These are phyloP conservation scores for Vigna hirtella DNA, from an alignment of 306 rosid genomes.

Conservation along the genomic window DNA sequence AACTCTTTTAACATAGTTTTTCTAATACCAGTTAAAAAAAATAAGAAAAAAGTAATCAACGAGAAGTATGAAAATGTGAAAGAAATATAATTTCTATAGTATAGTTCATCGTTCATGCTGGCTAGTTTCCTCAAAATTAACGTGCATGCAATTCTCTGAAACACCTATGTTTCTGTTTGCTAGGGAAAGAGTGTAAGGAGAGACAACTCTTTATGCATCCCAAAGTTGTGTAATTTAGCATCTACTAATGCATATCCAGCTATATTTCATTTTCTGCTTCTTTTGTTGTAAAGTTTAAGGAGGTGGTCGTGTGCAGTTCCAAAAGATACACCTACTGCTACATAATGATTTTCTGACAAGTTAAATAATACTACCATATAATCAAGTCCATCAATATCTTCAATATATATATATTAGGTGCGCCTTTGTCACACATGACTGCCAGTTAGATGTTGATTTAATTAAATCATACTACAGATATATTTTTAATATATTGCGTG, in stretches of 20 bases:
- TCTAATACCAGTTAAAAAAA: background rate
- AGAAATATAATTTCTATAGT: background rate
- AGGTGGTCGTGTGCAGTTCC: slow-evolving; percentile 39
- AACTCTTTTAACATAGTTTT: background rate
- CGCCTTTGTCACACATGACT: slow-evolving; percentile 41
- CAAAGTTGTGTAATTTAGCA: background rate
- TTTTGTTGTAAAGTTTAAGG: slow-evolving; percentile 33
- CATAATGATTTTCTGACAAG: slow-evolving; percentile 38
- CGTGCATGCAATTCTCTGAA: slow-evolving; percentile 29
- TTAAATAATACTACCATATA: slow-evolving; percentile 22
- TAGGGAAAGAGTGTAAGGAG: background rate
- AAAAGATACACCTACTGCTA: slow-evolving; percentile 39
- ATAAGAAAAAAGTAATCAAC: background rate
- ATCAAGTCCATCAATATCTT: slow-evolving; percentile 42
- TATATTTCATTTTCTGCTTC: slow-evolving; percentile 17
- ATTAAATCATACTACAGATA: slow-evolving; percentile 6
- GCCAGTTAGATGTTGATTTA: slow-evolving; percentile 36
- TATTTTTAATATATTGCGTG: slow-evolving; percentile 34
- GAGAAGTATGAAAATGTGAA: background rate
- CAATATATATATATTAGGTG: slow-evolving; percentile 31
- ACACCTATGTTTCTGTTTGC: background rate
- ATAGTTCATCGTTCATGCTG: background rate
- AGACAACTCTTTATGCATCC: background rate
- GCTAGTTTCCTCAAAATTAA: background rate
- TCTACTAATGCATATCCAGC: slow-evolving; percentile 21